Evolutionary conservation across 163 green algal genomes (phyloP).

Genomic region (Chlamydomonas reinhardtii): DNA sequence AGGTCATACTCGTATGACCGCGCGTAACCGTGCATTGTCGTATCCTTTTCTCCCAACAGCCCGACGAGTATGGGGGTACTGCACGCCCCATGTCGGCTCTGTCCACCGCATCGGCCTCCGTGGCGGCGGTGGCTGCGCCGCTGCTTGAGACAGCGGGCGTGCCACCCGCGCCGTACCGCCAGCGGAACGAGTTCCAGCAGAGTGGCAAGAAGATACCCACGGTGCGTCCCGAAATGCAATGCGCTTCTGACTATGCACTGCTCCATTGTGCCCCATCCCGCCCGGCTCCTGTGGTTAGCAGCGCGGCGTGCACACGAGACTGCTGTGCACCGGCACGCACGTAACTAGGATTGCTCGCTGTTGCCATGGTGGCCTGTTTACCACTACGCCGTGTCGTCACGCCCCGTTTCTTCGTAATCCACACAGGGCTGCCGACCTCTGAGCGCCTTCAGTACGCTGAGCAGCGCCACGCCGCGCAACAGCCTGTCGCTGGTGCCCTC

Average conservation of each 20-base stretch:
- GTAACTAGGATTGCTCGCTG: no score
- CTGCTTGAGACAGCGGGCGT: background rate
- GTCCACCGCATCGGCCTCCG: background rate
- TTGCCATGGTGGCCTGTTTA: no score
- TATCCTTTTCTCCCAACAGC: no score
- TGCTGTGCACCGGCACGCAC: no score
- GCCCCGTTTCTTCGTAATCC: background rate
- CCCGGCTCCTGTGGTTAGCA: no score
- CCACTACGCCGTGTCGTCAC: background rate
- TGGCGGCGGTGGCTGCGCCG: background rate
- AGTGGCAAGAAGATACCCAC: constrained; percentile 22
- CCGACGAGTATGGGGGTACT: no score
- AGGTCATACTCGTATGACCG: no score
- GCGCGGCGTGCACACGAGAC: no score
- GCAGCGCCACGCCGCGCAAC: background rate
- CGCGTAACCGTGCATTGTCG: no score
- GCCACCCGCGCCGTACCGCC: constrained; percentile 11
- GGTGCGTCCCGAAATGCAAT: background rate
- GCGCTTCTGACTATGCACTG: background rate
- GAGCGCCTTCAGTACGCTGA: constrained; percentile 39
- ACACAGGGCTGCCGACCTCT: constrained; percentile 27
- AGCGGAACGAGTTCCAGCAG: constrained; percentile 6
- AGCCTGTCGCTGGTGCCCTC: background rate
- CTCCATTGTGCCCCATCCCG: background rate
- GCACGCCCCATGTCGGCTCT: background rate